Evolutionary conservation across 1,139 yeast genomes (phyloP).

Genomic region (Waltiozyma sp.): DNA sequence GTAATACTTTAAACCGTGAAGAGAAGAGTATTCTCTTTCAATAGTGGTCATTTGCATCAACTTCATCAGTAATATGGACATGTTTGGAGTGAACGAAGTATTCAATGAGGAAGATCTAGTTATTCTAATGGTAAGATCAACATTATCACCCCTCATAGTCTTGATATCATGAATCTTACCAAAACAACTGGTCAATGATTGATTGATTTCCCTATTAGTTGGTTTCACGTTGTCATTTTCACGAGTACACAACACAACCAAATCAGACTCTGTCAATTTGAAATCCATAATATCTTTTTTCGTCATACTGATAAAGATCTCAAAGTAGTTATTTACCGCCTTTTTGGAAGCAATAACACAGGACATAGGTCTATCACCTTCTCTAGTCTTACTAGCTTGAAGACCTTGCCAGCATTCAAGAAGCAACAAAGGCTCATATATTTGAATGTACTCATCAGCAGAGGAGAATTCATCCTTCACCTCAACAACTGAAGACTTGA

Average conservation of each 20-base stretch:
- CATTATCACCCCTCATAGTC: constrained; percentile 47
- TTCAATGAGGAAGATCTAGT: constrained; percentile 29
- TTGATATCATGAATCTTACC: constrained; percentile 73
- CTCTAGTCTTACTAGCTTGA: constrained; percentile 57
- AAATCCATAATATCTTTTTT: constrained; percentile 39
- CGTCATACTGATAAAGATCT: constrained; percentile 69
- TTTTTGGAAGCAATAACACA: constrained; percentile 69
- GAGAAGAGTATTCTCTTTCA: constrained; percentile 84
- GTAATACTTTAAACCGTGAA: constrained; percentile 72
- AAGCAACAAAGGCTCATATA: constrained; percentile 71
- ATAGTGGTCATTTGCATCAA: constrained; percentile 83
- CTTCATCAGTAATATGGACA: constrained; percentile 53
- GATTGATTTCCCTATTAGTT: constrained; percentile 19
- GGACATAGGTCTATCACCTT: constrained; percentile 54
- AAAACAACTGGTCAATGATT: constrained; percentile 36
- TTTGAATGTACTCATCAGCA: constrained; percentile 51
- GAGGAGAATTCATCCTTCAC: constrained; percentile 39
- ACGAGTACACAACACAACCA: constrained; percentile 53
- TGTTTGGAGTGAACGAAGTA: constrained; percentile 47
- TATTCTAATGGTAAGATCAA: constrained; percentile 69
- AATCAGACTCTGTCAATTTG: constrained; percentile 63
- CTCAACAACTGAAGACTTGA: constrained; percentile 21
- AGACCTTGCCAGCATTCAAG: constrained; percentile 94
- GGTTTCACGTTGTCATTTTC: constrained; percentile 15
- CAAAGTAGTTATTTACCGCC: constrained; percentile 79